Evolutionary conservation across 306 rosid genomes (phyloP), one percentile per base, ranked within the genome.

Genomic region (Parietaria judaica): DNA sequence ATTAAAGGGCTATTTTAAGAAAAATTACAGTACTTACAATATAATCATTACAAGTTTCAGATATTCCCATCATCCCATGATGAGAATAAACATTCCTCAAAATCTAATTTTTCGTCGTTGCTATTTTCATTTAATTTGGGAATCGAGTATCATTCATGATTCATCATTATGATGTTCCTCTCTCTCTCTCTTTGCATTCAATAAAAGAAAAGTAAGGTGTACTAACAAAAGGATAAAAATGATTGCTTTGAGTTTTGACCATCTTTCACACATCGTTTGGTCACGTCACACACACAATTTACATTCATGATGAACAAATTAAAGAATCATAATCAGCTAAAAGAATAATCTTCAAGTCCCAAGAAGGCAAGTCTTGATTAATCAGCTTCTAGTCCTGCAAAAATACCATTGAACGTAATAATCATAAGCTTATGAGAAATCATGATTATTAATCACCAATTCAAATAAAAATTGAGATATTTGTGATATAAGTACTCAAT

Each of bases 241-340:
- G 78, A 81, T 84, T 87, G 74, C 76, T 77, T 81, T 82, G 86
- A 70, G 74, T 77, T 77, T 81, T 82, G 86, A 70, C 76, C 64
- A 64, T 64, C 79, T 80, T 84, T 60, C 76, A 73, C 69, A 74
- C 80, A 66, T 85, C 3, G 70, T 67, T 80, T 83, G 72, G 72
- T 60, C 78, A 77, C 74, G 55, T 51, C 59, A 64, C 8, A 46
- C 13, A 31, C 81, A 81, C 60, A 65, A 23, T 23, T 23, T 72
- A 72, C 77, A 66, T 74, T 72, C 74, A 69, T 70, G 59, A 69
- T 70, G 59, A 76, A 76, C 72, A 85, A 73, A 69, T 62, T 82
- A 87, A 62, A 87, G 87, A 87, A 87, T 81, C 78, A 64, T 74
- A 80, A 83, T 83, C 77, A 55, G 14, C n/a, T 34, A 68, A 83